Evolutionary conservation across 2,329 filamentous ascomycete species (phyloP), one percentile per base, ranked within the genome.

Genomic region (Blastomyces parvus): DNA sequence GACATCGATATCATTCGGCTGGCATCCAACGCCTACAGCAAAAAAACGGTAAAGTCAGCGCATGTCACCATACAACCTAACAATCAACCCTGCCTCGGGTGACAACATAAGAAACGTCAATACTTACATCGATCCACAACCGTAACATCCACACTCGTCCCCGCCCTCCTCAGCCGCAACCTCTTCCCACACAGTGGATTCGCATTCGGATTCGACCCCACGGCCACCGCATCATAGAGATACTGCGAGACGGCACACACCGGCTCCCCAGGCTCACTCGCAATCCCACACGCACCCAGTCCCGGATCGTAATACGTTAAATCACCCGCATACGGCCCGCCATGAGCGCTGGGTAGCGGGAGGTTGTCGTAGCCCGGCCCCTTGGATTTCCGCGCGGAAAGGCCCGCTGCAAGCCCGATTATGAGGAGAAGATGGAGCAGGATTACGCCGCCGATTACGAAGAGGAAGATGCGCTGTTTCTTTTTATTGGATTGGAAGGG

Each of bases 271-370:
- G 80, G 77, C 1, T 71, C 74, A 61, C 83, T 84, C 1, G 75
- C 79, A 40, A 82, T 74, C 5, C 89, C 89, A 71, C 90, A 93
- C 0, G 88, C 86, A 14, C 89, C 89, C 3, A 90, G 79, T 0
- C 74, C 83, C 0, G 87, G 83, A 22, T 78, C 76, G 73, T 88
- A 92, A 76, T 86, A 92, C 0, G 87, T 90, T 60, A 89, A 73
- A 59, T 89, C 86, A 61, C 87, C 88, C 3, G 77, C 81, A 69
- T 83, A 84, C 0, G 81, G 79, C 0, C 80, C 77, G 13, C 78
- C 77, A 62, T 82, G 68, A 50, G 70, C 79, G 30, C 75, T 77
- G 2, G 83, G 83, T 8, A 84, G 76, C 3, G 82, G 82, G 7
- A 84, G 74, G 66, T 82, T 80, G 60, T 68, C 14, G 27, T 19